Evolutionary conservation across 176 grass and related monocot species (phyloP), one percentile per base, ranked within the genome.

Genomic region (Aegilops sharonensis): DNA sequence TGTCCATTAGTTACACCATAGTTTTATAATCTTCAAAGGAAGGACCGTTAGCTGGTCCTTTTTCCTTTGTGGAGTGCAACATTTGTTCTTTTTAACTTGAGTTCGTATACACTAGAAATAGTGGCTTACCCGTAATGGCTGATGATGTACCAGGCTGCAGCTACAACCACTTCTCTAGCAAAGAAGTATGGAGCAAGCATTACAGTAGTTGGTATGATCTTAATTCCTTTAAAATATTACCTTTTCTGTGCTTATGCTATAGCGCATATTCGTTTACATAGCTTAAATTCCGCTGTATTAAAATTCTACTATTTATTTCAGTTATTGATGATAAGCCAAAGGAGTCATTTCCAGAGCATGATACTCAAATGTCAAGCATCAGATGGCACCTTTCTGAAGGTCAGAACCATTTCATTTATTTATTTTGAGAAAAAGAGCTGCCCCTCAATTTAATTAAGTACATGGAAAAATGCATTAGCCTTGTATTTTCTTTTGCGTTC

Each of bases 341-440:
- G 78, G 97, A 96, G 77, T 90, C 85, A 4, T 68, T 99, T 42
- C 97, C 92, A 56, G 94, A 94, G 72, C 97, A 99, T 78, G 97
- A 96, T 85, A 74, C 94, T 69, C 97, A 96, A 81, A 77, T 99
- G 84, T 99, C 94, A 68, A 94, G 92, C 84, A 96, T 99, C 68
- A 79, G 97, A 90, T 96, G 94, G 94, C 92, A 99, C 63, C 97
- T 99, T 79, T 99, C 97, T 29, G 94, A 99, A 99, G 97, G 97
- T 99, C 8, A 45, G 23, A 18, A 43, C 35, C 43, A 60, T 86
- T 72, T 45, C 52, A 75, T 29, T 50, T 29, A 14, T 75, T 47
- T 29, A 14, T 27, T 23, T 73, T 2, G 40, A 48, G 1, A 48
- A 25, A 25, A 27, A 0, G 23, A 9, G 3, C 8, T 17, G 12